These are phyloP conservation scores for Fusarium chaquense DNA, from an alignment of 2,329 filamentous ascomycete genomes.

Conservation along the genomic window DNA sequence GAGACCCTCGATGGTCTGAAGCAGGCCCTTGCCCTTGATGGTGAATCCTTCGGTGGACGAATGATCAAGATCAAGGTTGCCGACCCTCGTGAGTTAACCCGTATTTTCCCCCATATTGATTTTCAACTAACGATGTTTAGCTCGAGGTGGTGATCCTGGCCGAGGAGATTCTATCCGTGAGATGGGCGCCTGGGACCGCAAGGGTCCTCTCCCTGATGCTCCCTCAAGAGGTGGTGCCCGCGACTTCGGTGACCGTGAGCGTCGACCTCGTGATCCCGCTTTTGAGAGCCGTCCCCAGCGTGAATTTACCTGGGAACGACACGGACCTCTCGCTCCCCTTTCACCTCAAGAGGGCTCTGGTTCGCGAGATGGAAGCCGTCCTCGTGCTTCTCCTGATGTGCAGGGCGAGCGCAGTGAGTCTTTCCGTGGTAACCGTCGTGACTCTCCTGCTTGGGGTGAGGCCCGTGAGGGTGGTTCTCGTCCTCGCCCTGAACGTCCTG, in stretches of 20 bases:
- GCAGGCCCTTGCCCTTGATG: slow-evolving; percentile 86
- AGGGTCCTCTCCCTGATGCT: slow-evolving; percentile 85
- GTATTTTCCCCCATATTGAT: not conserved
- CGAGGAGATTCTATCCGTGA: slow-evolving; percentile 76
- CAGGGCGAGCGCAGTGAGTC: slow-evolving; percentile 71
- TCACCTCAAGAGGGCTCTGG: slow-evolving; percentile 63
- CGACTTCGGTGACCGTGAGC: slow-evolving; percentile 72
- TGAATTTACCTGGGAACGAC: slow-evolving; percentile 92
- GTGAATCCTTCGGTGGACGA: slow-evolving; percentile 85
- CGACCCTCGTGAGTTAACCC: slow-evolving; percentile 83
- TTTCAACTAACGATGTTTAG: slow-evolving; percentile 64
- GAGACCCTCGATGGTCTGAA: slow-evolving; percentile 87
- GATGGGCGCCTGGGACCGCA: slow-evolving; percentile 90
- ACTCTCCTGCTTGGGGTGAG: slow-evolving; percentile 83
- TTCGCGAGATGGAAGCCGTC: slow-evolving; percentile 67
- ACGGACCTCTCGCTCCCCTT: slow-evolving; percentile 85
- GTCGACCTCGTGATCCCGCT: slow-evolving; percentile 73
- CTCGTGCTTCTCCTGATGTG: slow-evolving; percentile 59
- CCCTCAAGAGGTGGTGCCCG: slow-evolving; percentile 67
- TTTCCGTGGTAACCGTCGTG: slow-evolving; percentile 71
- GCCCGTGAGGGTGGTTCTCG: slow-evolving; percentile 81
- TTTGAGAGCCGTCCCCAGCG: slow-evolving; percentile 72
- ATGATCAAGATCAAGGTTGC: slow-evolving; percentile 94
- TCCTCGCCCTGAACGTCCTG: slow-evolving; percentile 76
- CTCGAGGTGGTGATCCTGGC: slow-evolving; percentile 79